Conservation (phyloP, 768 basidiomycete species). For the Mycena amicta region DNA sequence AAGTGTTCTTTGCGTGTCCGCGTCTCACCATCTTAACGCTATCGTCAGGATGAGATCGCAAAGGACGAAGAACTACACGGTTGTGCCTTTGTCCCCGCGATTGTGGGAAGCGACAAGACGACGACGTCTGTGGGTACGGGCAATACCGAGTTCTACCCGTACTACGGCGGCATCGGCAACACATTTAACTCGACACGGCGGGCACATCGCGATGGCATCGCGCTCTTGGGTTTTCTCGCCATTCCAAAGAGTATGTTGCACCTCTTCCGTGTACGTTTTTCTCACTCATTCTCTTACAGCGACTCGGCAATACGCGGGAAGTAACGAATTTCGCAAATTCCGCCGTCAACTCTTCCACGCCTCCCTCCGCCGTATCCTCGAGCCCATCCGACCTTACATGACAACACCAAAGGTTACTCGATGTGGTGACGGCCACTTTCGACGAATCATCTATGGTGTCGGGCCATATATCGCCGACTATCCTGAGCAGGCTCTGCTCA, state of each 20-base stretch:
- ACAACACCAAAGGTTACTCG: too few relatives aligned
- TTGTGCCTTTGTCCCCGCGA: slow-evolving; percentile 15
- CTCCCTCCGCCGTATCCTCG: slow-evolving; percentile 9
- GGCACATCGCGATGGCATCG: slow-evolving; percentile 6
- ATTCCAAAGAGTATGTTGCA: slow-evolving; percentile 22
- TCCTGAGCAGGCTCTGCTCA: slow-evolving; percentile 27
- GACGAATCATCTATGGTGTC: slow-evolving; percentile 21
- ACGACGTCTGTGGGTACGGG: slow-evolving; percentile 20
- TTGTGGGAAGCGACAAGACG: slow-evolving; percentile 25
- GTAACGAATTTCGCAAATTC: slow-evolving; percentile 20
- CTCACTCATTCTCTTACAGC: background rate
- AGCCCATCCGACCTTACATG: too few relatives aligned
- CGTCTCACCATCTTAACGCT: background rate
- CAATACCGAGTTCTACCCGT: slow-evolving; percentile 23
- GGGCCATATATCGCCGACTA: slow-evolving; percentile 27
- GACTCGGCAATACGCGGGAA: slow-evolving; percentile 7
- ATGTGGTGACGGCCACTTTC: slow-evolving; percentile 22
- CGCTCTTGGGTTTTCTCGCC: slow-evolving; percentile 3
- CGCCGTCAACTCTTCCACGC: slow-evolving; percentile 24
- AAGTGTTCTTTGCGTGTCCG: slow-evolving; percentile 12
- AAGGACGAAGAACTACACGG: slow-evolving; percentile 13
- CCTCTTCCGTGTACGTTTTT: background rate
- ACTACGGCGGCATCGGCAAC: slow-evolving; percentile 22
- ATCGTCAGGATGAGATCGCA: slow-evolving; percentile 28
- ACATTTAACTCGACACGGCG: slow-evolving; percentile 16